A percentile compares a stretch with the other conserved stretches of the same genome.
Conservation (phyloP, 805 yeast genomes). For the Starmerella vaccinii region DNA sequence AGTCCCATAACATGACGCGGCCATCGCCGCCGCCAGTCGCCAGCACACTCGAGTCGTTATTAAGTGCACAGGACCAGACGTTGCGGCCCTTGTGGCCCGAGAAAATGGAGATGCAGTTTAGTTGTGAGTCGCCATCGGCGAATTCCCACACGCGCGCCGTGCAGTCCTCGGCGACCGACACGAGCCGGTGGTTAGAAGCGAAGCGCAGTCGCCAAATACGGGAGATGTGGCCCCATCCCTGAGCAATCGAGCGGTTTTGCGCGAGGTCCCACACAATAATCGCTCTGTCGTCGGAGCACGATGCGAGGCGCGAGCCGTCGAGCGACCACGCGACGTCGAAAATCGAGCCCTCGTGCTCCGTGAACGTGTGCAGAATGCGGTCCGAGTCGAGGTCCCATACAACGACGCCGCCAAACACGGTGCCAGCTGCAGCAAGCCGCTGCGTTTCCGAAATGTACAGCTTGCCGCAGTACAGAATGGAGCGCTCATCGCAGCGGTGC, state of each 20-base stretch:
- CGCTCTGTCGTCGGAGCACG: constrained; percentile 92
- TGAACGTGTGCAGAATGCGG: constrained; percentile 43
- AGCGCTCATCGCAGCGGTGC: constrained; percentile 52
- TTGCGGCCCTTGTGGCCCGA: constrained; percentile 78
- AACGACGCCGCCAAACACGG: constrained; percentile 80
- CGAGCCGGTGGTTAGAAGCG: constrained; percentile 35
- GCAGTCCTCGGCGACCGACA: constrained; percentile 80
- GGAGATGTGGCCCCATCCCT: constrained; percentile 96
- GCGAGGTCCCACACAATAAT: constrained; percentile 61
- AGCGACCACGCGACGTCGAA: constrained; percentile 62
- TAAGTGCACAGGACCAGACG: constrained; percentile 56
- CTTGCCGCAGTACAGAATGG: constrained; percentile 81
- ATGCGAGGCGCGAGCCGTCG: constrained; percentile 46
- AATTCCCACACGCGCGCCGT: constrained; percentile 67
- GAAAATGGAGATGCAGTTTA: constrained; percentile 40
- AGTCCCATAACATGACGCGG: constrained; percentile 53
- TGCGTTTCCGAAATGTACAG: constrained; percentile 38
- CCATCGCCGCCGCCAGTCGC: constrained; percentile 96
- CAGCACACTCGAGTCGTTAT: constrained; percentile 40
- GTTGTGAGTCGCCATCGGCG: constrained; percentile 18
- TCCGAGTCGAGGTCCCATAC: constrained; percentile 49
- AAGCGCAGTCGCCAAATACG: constrained; percentile 80
- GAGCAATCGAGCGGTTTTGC: constrained; percentile 50
- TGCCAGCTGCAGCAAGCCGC: constrained; percentile 71
- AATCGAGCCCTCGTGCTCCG: constrained; percentile 84